Conservation (phyloP, 1,139 yeast genomes). For the Diutina rugosa region DNA sequence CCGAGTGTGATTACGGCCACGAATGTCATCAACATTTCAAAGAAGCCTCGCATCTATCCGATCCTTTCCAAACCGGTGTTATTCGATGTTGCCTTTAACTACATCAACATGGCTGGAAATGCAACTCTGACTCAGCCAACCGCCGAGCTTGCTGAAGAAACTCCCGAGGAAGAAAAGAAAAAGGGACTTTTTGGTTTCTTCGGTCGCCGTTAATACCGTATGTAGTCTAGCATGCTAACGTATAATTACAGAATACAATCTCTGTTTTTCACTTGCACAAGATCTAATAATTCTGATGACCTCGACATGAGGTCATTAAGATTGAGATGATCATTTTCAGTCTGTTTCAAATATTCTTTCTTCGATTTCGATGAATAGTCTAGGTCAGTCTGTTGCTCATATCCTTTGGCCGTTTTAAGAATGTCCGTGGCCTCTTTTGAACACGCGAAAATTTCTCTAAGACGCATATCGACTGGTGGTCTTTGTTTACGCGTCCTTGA, state of each 20-base stretch:
- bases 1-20: slow-evolving; percentile 24
- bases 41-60: slow-evolving; percentile 34
- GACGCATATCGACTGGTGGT: not conserved
- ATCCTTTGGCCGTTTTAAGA: not conserved
- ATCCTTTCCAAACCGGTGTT: slow-evolving; percentile 75
- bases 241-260: not conserved
- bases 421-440: not conserved
- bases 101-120: slow-evolving; percentile 19
- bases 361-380: no score
- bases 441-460: not conserved
- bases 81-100: slow-evolving; percentile 81
- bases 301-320: no score
- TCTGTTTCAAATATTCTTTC: no score
- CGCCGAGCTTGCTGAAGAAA: slow-evolving; percentile 4
- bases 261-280: not conserved
- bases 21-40: slow-evolving; percentile 14
- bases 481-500: not conserved
- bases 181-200: slow-evolving; percentile 35
- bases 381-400: no score
- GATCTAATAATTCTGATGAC: no score
- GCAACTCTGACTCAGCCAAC: slow-evolving; percentile 3
- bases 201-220: slow-evolving; percentile 10
- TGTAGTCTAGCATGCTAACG: not conserved
- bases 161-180: slow-evolving; percentile 15
- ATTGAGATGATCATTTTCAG: no score